These are phyloP conservation scores for Diaporthe aspalathi DNA, from an alignment of 2,329 filamentous ascomycete species.

Conservation along the genomic window DNA sequence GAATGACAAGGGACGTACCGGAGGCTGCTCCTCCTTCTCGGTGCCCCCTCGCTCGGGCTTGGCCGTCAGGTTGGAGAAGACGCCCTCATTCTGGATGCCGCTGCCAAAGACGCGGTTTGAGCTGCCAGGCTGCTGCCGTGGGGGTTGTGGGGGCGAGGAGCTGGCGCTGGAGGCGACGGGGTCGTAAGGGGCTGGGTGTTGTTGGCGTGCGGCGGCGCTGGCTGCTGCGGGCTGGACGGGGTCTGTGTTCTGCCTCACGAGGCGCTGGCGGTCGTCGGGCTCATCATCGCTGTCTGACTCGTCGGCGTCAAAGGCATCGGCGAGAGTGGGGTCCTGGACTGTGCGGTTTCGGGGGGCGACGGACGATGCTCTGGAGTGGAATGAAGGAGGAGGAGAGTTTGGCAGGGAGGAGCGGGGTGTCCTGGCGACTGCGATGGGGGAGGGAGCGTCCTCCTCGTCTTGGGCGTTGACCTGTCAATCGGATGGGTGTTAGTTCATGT, in stretches of 20 bases:
- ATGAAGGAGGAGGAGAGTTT: slow-evolving; percentile 81
- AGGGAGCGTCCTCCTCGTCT: slow-evolving; percentile 63
- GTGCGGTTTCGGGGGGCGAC: slow-evolving; percentile 60
- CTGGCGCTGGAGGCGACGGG: slow-evolving; percentile 36
- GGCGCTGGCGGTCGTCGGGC: slow-evolving; percentile 83
- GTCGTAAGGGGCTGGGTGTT: slow-evolving; percentile 5
- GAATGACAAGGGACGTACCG: slow-evolving; percentile 80
- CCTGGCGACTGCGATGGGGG: slow-evolving; percentile 50
- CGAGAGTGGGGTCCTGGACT: slow-evolving; percentile 77
- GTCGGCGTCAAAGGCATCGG: slow-evolving; percentile 90
- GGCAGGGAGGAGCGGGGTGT: slow-evolving; percentile 54
- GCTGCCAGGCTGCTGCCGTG: slow-evolving; percentile 41
- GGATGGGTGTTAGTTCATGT: slow-evolving; percentile 20
- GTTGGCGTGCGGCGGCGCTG: not conserved
- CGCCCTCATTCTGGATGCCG: slow-evolving; percentile 87
- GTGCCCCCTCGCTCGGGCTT: slow-evolving; percentile 86
- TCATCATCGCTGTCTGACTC: slow-evolving; percentile 81
- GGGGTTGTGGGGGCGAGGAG: slow-evolving; percentile 42
- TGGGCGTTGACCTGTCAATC: slow-evolving; percentile 65
- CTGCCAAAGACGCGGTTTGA: slow-evolving; percentile 69
- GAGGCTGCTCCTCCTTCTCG: slow-evolving; percentile 88
- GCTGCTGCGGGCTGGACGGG: slow-evolving; percentile 37
- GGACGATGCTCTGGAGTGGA: slow-evolving; percentile 85
- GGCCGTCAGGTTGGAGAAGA: slow-evolving; percentile 94
- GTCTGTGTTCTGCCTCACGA: slow-evolving; percentile 73